Base-by-base conservation (phyloP, 805 yeast genomes). In the Cyberlindnera sargentensis region DNA sequence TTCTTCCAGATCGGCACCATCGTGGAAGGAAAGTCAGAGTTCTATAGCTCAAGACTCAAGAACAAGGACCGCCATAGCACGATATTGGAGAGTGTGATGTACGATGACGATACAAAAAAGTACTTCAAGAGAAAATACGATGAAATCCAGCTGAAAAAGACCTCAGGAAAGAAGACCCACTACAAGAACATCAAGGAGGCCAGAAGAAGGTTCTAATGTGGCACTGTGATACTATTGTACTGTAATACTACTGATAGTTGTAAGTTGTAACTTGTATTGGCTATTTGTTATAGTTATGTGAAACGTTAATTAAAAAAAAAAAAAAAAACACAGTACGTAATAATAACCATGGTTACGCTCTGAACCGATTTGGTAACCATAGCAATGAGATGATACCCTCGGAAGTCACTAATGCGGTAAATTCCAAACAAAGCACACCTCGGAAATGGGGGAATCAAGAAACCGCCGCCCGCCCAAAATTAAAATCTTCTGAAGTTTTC, bases 1-100 rank as follows among this genome's bases (percentile, higher is more conserved):
- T 78, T 72, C 51, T 89, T 93, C 61, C 93, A 91, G 46, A 76
- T 85, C 53, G 99, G 99, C 11, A 89, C 96, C 0, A 76, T 93
- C 32, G 64, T 90, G 26, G 93, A 84, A 53, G 91, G 89, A 36
- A 79, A 82, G 50, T 72, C 86, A 2, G 97, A 91, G 60, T 87
- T 73, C 62, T 86, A 72, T 66, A 76, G 81, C 33, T 67, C 78
- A 4, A 71, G 95, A 48, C 53, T 91, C 50, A 72, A 78, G 42
- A 77, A 78, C 51, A 84, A 76, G 56, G 80, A 84, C 53, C 77
- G 95, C 52, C 88, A 89, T 46, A 71, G 71, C 46, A 84, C 91
- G 2, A 72, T 93, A 52, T 81, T 90, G 34, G 93, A 85, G 47
- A 95, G 90, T 61, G 71, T 93, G 35, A 68, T 93, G 67, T 75